Base-by-base conservation (phyloP, 1,139 yeast species). In the Kodamaea fungicola region DNA sequence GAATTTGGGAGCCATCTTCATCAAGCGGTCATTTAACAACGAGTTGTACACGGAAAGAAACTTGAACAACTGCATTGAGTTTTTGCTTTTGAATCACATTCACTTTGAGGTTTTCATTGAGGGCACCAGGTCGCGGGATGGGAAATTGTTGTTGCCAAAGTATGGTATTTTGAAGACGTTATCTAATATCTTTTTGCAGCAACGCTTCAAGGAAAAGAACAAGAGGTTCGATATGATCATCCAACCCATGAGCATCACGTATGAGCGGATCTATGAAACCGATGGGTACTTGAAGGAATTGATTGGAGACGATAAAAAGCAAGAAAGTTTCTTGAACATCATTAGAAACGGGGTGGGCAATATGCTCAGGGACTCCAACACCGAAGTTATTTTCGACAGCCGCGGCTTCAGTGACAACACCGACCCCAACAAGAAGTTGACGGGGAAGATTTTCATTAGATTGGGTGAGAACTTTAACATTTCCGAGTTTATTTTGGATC, bases 91-190 rank as follows among this genome's bases (percentile, higher is more conserved):
- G 23, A 67, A 76, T 43, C 80, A 81, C 35, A 62, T 71, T 44
- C 75, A 74, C 43, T 64, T 80, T 44, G 85, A 80, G 52, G 80
- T 82, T 38, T 80, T 80, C 46, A 76, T 80, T 39, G 86, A 80
- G 52, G 86, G 86, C 12, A 78, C 83, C 2, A 68, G 86, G 39
- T 79, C 85, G 2, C 68, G 86, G 45, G 81, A 80, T 40, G 86
- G 86, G 10, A 80, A 80, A 51, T 61, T 79, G 35, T 63, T 80
- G 28, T 67, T 81, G 22, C 86, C 86, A 7, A 80, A 80, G 50
- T 79, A 76, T 49, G 86, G 86, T 10, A 74, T 80, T 41, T 65
- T 80, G 46, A 80, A 79, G 55, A 71, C 67, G 10, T 54, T 73
- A 40, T 62, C 74, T 30, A 60, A 71, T 33, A 61, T 69, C 28